Evolutionary conservation across 345 rosid species (phyloP), one percentile per base, ranked within the genome.

Genomic region (Citropsis articulata): DNA sequence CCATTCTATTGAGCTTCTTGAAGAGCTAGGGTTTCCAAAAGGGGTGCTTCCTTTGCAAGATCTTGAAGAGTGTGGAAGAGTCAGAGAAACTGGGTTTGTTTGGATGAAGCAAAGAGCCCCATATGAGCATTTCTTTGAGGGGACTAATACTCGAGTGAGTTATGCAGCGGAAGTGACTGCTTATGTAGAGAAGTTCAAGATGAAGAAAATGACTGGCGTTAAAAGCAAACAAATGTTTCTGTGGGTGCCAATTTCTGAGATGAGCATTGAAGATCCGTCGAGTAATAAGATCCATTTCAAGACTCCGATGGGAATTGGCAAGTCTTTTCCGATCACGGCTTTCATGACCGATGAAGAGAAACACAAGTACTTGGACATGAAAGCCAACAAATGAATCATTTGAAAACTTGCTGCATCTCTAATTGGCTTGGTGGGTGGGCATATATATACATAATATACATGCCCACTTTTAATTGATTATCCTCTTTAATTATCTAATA

Each of bases 261-360:
- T 95, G 98, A 84, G 87, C 79, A 82, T 91, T 36, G 93, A 90
- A 1, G 83, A 92, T 14, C 84, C 90, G 4, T 27, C 85, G 6
- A 75, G 85, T 76, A 73, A 85, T 40, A 95, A 91, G 81, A 87
- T 95, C 38, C 4, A 67, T 35, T 95, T 95, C 89, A 93, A 86
- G 80, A 95, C 99, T 70, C 98, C 99, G 1, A 80, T 93, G 98
- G 99, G 99, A 61, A 82, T 93, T 16, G 97, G 96, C 24, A 95
- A 85, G 84, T 86, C 98, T 13, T 95, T 89, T 69, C 98, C 90
- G 0, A 66, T 88, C 66, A 81, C 92, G 2, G 89, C 94, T 42
- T 95, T 95, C 77, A 83, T 90, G 89, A 86, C 87, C 1, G 97
- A 91, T 2, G 98, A 93, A 73, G 94, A 90, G 81, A 83, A 88